Base-by-base conservation (phyloP, 2,329 filamentous ascomycete species). In the Fusarium citri region DNA sequence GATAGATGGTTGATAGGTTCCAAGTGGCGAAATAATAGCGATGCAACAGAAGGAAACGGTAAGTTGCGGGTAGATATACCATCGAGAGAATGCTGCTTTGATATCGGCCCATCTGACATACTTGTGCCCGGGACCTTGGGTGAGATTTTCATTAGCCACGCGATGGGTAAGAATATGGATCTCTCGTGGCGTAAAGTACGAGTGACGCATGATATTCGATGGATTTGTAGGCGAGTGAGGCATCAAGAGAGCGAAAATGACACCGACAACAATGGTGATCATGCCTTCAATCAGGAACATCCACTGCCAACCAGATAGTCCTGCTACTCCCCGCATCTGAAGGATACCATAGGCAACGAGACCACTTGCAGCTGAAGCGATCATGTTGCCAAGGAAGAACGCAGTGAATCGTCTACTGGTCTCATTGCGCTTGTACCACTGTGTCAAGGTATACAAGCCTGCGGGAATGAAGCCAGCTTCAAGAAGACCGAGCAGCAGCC, bases 391-490 rank as follows among this genome's bases (percentile, higher is more conserved):
- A 20, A 85, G 77, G 55, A 83, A 84, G 68, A 81, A 85, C 58
- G 76, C 77, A 14, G 81, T 79, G 55, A 85, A 83, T 3, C 83
- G 75, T 70, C 83, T 84, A 50, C 80, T 82, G 0, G 80, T 84
- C 63, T 85, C 83, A 10, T 78, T 76, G 6, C 78, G 78, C 28
- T 82, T 85, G 59, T 85, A 85, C 83, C 82, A 85, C 3, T 80
- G 77, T 0, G 83, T 84, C 2, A 85, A 79, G 0, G 83, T 84
- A 73, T 80, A 85, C 3, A 85, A 74, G 9, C 82, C 82, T 2
- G 81, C 83, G 5, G 72, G 72, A 34, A 74, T 74, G 30, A 48
- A 78, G 59, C 30, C 83, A 77, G 64, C 73, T 46, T 76, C 78
- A 58, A 69, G 84, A 68, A 74, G 63, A 20, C 72, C 77, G 8